Evolutionary conservation across 1,284 basidiomycete genomes (phyloP).

Genomic region (Gymnopus androsaceus): DNA sequence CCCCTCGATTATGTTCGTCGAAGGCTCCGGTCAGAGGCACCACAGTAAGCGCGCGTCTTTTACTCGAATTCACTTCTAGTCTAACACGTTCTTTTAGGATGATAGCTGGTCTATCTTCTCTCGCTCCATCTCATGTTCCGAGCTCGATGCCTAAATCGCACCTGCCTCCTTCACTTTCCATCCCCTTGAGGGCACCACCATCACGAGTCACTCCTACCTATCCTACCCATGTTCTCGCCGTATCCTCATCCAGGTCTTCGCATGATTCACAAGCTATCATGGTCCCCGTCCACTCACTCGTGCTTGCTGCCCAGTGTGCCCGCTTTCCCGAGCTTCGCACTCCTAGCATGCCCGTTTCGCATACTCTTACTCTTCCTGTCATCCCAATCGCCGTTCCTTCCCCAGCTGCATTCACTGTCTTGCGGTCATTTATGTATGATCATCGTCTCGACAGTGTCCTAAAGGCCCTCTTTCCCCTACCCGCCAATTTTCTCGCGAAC

Average conservation of each 20-base stretch:
- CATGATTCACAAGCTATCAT: conserved; percentile 40
- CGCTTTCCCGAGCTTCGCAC: conserved; percentile 54
- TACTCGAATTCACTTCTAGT: conserved; percentile 17
- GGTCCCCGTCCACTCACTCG: conserved; percentile 57
- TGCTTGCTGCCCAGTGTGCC: conserved; percentile 61
- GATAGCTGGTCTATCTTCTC: conserved; percentile 48
- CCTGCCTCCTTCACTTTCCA: conserved; percentile 46
- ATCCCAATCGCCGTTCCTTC: conserved; percentile 68
- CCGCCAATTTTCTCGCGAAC: conserved; percentile 50
- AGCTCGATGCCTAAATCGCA: conserved; percentile 48
- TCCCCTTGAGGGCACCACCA: conserved; percentile 39
- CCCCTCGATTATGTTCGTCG: conserved; percentile 63
- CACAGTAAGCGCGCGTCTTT: conserved; percentile 39
- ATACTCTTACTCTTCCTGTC: conserved; percentile 54
- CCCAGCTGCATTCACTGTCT: conserved; percentile 62
- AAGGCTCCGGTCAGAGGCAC: conserved; percentile 49
- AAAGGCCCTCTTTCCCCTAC: conserved; percentile 59
- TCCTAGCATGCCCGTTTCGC: conserved; percentile 34
- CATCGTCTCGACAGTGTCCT: conserved; percentile 56
- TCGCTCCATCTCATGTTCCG: conserved; percentile 52
- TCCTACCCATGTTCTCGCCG: conserved; percentile 63
- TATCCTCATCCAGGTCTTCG: conserved; percentile 44
- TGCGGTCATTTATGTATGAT: conserved; percentile 67
- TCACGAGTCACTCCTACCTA: conserved; percentile 34
- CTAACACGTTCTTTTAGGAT: conserved; percentile 40